Conservation (phyloP, 208 protist genomes). For the Strigomonas galati region DNA sequence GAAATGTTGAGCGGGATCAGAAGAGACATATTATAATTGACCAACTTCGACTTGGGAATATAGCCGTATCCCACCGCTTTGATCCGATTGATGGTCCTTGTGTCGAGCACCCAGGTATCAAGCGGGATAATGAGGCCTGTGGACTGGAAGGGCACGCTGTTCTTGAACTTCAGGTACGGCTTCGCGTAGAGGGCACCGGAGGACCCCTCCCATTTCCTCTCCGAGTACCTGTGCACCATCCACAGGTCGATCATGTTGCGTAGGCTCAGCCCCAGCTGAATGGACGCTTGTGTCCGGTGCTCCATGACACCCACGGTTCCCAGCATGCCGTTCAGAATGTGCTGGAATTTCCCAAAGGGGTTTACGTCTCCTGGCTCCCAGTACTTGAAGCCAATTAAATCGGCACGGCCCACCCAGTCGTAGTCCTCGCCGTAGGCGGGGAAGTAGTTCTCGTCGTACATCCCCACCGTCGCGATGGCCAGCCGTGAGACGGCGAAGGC, state of each 20-base stretch:
- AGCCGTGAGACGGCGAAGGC: slow-evolving; percentile 37
- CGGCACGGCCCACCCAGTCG: slow-evolving; percentile 31
- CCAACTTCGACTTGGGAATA: not conserved
- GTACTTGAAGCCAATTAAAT: slow-evolving; percentile 23
- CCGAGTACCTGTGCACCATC: no score
- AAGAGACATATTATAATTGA: slow-evolving; percentile 13
- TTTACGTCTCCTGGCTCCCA: slow-evolving; percentile 13
- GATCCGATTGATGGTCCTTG: slow-evolving; percentile 7
- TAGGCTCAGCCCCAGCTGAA: no score
- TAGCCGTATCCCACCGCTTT: slow-evolving; percentile 15
- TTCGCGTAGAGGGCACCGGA: not conserved
- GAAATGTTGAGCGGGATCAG: slow-evolving; percentile 11
- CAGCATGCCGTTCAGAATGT: slow-evolving; percentile 3
- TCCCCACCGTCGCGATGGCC: slow-evolving; percentile 33
- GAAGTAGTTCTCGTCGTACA: slow-evolving; percentile 62
- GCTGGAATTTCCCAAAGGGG: slow-evolving; percentile 26
- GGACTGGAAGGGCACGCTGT: slow-evolving; percentile 17
- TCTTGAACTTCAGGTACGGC: not conserved
- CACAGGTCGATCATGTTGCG: no score
- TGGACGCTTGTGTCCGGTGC: slow-evolving; percentile 7
- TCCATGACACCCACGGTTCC: slow-evolving; percentile 14
- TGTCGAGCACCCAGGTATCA: slow-evolving; percentile 30
- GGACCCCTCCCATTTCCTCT: slow-evolving; percentile 15
- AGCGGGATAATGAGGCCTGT: slow-evolving; percentile 15
- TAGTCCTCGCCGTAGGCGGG: slow-evolving; percentile 52